Evolutionary conservation across 805 yeast species (phyloP).

Genomic region (Torulaspora gathmanii): DNA sequence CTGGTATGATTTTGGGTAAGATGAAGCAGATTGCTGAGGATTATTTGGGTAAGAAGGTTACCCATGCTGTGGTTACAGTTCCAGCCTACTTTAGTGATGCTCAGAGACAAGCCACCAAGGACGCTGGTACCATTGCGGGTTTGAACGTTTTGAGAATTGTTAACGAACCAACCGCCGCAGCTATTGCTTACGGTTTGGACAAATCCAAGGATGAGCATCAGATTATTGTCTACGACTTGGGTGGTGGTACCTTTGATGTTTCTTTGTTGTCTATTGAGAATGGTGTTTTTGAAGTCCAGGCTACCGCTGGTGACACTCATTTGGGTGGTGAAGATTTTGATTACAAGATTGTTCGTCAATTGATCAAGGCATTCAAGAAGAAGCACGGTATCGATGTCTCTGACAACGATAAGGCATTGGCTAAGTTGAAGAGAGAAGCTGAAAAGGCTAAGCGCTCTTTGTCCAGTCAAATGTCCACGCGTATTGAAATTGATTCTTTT

Average conservation of each 20-base stretch:
- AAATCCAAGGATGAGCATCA: slow-evolving; percentile 78
- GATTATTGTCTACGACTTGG: slow-evolving; percentile 87
- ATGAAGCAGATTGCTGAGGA: slow-evolving; percentile 93
- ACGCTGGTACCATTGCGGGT: slow-evolving; percentile 90
- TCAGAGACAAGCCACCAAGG: slow-evolving; percentile 91
- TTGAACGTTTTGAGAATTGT: slow-evolving; percentile 82
- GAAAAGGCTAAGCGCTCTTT: slow-evolving; percentile 97
- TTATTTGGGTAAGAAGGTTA: slow-evolving; percentile 75
- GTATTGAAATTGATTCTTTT: slow-evolving; percentile 93
- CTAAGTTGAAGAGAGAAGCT: slow-evolving; percentile 94
- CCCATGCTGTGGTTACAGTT: slow-evolving; percentile 88
- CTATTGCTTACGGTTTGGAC: slow-evolving; percentile 93
- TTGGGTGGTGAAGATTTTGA: slow-evolving; percentile 98
- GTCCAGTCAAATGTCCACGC: slow-evolving; percentile 91
- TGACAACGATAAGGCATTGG: slow-evolving; percentile 77
- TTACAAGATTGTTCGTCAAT: slow-evolving; percentile 81
- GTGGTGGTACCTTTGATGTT: slow-evolving; percentile 98
- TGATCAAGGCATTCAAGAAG: slow-evolving; percentile 84
- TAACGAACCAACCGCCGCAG: slow-evolving; percentile 96
- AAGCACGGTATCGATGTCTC: slow-evolving; percentile 82
- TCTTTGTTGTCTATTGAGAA: slow-evolving; percentile 81
- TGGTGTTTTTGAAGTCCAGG: slow-evolving; percentile 88
- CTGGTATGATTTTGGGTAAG: slow-evolving; percentile 86
- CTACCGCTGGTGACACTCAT: slow-evolving; percentile 95
- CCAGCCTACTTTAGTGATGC: slow-evolving; percentile 94